Evolutionary conservation across 2,329 filamentous ascomycete species (phyloP).

Genomic region (Talaromyces sp.): DNA sequence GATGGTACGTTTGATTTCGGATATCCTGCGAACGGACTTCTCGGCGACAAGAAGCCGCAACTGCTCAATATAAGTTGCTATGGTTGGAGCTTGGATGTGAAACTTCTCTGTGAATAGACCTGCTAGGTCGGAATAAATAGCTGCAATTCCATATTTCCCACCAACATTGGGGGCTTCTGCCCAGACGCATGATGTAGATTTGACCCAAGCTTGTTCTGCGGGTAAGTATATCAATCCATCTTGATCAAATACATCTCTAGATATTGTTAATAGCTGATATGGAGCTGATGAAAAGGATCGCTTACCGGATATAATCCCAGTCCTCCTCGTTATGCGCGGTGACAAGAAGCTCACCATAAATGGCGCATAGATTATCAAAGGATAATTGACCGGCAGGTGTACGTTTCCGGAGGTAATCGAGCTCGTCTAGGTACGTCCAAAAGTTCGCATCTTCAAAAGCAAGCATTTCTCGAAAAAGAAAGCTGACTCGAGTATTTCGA

Average conservation of each 20-base stretch:
- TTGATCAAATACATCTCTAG: not conserved
- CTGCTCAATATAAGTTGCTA: not conserved
- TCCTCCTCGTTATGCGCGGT: not conserved
- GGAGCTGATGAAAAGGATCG: not conserved
- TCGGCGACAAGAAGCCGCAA: not conserved
- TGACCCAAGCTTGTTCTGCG: not conserved
- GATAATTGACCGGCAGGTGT: not conserved
- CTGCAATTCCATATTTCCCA: not conserved
- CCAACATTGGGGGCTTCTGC: not conserved
- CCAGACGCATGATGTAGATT: conserved; percentile 4
- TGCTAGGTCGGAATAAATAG: not conserved
- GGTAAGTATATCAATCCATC: not conserved
- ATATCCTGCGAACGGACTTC: too few species aligned
- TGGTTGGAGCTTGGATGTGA: not conserved
- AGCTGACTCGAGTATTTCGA: not conserved
- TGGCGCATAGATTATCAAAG: not conserved
- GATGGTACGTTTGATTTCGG: not conserved
- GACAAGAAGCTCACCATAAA: not conserved
- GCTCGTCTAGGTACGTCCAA: not conserved
- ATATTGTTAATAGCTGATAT: not conserved
- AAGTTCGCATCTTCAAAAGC: not conserved
- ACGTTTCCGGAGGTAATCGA: not conserved
- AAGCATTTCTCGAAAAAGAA: conserved; percentile 5
- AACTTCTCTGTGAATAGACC: not conserved
- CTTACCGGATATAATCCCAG: not conserved